Base-by-base conservation (phyloP, 805 yeast genomes). In the Grigorovia humatica region DNA sequence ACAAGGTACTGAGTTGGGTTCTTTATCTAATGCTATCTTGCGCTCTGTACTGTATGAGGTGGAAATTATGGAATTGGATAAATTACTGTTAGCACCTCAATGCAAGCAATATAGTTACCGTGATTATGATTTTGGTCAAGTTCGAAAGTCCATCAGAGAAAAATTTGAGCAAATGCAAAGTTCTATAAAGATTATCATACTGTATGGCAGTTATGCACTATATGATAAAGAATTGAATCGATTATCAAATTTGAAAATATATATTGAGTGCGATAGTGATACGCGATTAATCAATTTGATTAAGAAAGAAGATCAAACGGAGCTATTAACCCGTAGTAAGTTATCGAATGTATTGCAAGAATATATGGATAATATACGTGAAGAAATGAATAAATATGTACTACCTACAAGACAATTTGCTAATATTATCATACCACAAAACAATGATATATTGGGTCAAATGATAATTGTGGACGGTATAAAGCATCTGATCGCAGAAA, bases 231-330 rank as follows among this genome's bases (percentile, higher is more conserved):
- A 70, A 18, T 65, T 90, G 11, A 68, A 85, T 40, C 70, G 70
- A 11, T 54, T 76, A 60, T 82, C 90, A 0, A 73, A 79, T 1
- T 71, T 89, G 56, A 83, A 80, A 61, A 79, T 90, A 1, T 90
- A 83, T 59, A 74, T 90, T 15, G 93, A 87, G 57, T 78, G 88
- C 55, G 97, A 90, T 66, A 81, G 91, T 1, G 98, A 90, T 65
- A 80, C 85, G 5, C 70, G 96, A 51, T 70, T 90, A 43, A 82
- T 88, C n/a, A 77, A 95, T 56, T 80, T 93, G 85, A 83, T 87
- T 47, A 70, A 53, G 11, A 51, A 57, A 12, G 48, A 51, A 19
- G 49, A 54, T 1, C 53, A 42, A 8, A 47, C 60, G 7, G 42
- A 38, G 2, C 2, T 15, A 4, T 13, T 15, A 4, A 38, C 42